Evolutionary conservation across 352 stramenopile genomes (phyloP), one percentile per base, ranked within the genome.

Genomic region (Globisporangium sylvaticum): DNA sequence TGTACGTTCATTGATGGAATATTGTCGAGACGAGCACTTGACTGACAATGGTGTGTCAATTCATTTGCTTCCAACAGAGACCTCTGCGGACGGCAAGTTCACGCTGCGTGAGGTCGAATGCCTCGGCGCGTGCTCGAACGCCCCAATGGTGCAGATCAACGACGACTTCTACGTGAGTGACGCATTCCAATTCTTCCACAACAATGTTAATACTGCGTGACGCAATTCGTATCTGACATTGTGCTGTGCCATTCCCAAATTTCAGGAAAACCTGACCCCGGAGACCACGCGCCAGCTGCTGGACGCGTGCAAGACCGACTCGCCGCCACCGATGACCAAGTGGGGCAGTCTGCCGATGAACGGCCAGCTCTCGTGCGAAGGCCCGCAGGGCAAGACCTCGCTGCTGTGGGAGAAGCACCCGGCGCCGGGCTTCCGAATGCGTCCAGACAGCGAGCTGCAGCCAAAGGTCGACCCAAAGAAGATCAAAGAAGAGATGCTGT

Each of bases 71-170:
- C 4, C 31, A 37, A 37, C 31, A 37, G 87, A 96, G 53, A 90
- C 86, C n/a, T 90, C 88, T 15, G 66, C 76, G 24, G 88, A 96
- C 58, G 85, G 87, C 15, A 75, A 74, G 66, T 96, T 96, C 78
- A 99, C 98, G 64, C 84, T 99, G 57, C 83, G 97, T 59, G 97
- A 99, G 78, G 97, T 99, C 25, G 98, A 99, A 73, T 99, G 98
- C 81, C 89, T 99, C 39, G 98, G 98, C 58, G 95, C 97, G 7
- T 99, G 98, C 84, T 91, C 98, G 5, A 99, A 99, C 85, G 98
- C 98, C 9, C 98, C 98, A 59, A 99, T 99, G 98, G 88, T 99
- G 56, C 97, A 99, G 88, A 96, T 99, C 73, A 99, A 99, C 81
- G 97, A 99, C 83, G 97, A 99, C 83, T 99, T 98, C 66, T 93